Base-by-base conservation (phyloP, 192 early-diverging fungal genomes). In the Helicostylum pulchrum region DNA sequence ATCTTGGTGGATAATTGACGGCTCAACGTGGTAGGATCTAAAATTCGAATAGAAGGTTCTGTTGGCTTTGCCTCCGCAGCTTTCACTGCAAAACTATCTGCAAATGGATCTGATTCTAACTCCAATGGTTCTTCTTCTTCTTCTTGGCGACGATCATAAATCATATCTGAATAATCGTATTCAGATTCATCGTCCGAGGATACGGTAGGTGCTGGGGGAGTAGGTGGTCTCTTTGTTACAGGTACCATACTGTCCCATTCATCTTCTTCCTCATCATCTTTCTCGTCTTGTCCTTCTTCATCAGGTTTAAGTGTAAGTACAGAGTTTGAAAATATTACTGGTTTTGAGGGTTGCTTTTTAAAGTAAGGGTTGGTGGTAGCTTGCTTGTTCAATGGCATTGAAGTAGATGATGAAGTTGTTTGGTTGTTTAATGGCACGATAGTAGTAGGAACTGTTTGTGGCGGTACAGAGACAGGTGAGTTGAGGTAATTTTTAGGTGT, bases 131-230 rank as follows among this genome's bases (percentile, higher is more conserved):
- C 26, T 26, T 26, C 26, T 26, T 26, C 26, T 26, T 26, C 26
- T 26, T 26, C 26, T 26, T 26, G 26, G 26, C 57, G 3, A 44
- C 57, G 36, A 23, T 45, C 57, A 26, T 45, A 45, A 45, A 59
- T 26, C 57, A 59, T 59, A 17, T 59, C 57, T 26, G 57, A 59
- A 23, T 59, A 59, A 23, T 59, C 43, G 4, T 59, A 43, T 7
- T 59, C 57, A 10, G 57, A 59, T 20, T 59, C 57, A 11, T 11
- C 36, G 20, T 59, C 57, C n/a, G 54, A 56, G 0, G 36, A 9
- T 9, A 10, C 7, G 9, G 36, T 0, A 3, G 36, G 36, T 39
- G 36, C 2, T 0, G 36, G 36, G 1, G 36, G 36, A 0, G 36
- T 39, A 39, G 36, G 36, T 4, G 36, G 3, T 59, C 43, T 4